Evolutionary conservation across 441 rosid genomes (phyloP).

Genomic region (Isatis lusitanica): DNA sequence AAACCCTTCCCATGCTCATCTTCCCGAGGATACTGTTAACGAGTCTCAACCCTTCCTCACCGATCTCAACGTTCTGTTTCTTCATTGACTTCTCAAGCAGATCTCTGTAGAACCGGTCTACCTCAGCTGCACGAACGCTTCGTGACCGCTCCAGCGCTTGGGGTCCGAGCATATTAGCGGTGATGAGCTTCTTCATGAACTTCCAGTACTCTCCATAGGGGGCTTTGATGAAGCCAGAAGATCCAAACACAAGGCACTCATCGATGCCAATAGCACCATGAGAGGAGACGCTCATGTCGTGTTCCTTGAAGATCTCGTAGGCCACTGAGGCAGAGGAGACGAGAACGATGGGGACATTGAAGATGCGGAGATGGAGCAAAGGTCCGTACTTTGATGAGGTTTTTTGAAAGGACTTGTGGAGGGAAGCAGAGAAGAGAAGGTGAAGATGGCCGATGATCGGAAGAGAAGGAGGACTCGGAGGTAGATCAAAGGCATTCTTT

Average conservation of each 20-base stretch:
- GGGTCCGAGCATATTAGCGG: neutral
- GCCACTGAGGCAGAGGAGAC: conserved; percentile 9
- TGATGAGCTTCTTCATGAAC: neutral
- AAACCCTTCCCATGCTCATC: neutral
- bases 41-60: neutral
- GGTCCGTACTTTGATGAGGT: conserved; percentile 1
- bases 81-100: neutral
- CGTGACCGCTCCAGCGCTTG: conserved; percentile 11
- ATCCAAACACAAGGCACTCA: conserved; percentile 8
- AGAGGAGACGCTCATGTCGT: neutral
- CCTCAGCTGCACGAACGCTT: neutral
- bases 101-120: neutral
- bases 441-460: conserved; percentile 1
- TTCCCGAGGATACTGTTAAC: neutral
- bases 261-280: neutral
- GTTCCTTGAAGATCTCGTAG: conserved; percentile 13
- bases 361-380: conserved; percentile 16
- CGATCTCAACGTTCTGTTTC: neutral
- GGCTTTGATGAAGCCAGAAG: conserved; percentile 1
- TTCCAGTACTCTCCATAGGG: conserved; percentile 6
- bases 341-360: neutral
- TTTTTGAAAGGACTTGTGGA: neutral
- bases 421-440: neutral
- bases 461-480: conserved; percentile 14
- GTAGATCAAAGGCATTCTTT: neutral